phyloP scores from a whole-genome alignment of 176 grass and related monocot genomes.

The Oryza punctata region DNA sequence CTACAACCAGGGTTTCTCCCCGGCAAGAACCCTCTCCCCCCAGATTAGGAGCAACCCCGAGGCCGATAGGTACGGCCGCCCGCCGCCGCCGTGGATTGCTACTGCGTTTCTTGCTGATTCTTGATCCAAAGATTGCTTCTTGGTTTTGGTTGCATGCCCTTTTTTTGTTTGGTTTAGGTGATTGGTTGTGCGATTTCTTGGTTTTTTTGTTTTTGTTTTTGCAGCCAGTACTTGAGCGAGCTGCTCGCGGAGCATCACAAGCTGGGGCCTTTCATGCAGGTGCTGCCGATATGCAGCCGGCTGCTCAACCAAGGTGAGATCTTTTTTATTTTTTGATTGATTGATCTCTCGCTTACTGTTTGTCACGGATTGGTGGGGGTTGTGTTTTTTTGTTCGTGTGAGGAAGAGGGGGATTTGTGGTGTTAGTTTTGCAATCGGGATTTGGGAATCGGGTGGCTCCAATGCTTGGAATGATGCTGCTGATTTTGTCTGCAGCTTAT shows the following conservation, averaged over 20 bases:
- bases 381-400: neutral
- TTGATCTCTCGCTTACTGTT: conserved; percentile 20
- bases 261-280: conserved; percentile 90
- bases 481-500: conserved; percentile 30
- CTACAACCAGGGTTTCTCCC: conserved; percentile 77
- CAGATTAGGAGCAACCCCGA: conserved; percentile 75
- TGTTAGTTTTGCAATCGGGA: conserved; percentile 6
- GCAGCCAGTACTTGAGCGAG: conserved; percentile 87
- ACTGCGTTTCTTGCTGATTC: conserved; percentile 27
- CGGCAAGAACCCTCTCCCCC: conserved; percentile 73
- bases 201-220: neutral
- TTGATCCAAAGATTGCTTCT: conserved; percentile 50
- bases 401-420: neutral
- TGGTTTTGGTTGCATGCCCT: neutral
- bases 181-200: neutral
- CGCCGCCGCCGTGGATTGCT: conserved; percentile 5
- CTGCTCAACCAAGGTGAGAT: conserved; percentile 81
- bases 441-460: conserved; percentile 17
- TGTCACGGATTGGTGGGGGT: conserved; percentile 23
- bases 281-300: conserved; percentile 85
- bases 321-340: conserved; percentile 2
- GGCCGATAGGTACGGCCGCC: conserved; percentile 59
- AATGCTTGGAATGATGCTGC: conserved; percentile 27
- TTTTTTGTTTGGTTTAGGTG: conserved; percentile 8
- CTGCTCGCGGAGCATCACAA: conserved; percentile 84